Percentiles rank a stretch among this genome's conserved stretches.
Evolutionary conservation across 1,139 yeast genomes (phyloP).

Genomic region (Meyerozyma sp.): DNA sequence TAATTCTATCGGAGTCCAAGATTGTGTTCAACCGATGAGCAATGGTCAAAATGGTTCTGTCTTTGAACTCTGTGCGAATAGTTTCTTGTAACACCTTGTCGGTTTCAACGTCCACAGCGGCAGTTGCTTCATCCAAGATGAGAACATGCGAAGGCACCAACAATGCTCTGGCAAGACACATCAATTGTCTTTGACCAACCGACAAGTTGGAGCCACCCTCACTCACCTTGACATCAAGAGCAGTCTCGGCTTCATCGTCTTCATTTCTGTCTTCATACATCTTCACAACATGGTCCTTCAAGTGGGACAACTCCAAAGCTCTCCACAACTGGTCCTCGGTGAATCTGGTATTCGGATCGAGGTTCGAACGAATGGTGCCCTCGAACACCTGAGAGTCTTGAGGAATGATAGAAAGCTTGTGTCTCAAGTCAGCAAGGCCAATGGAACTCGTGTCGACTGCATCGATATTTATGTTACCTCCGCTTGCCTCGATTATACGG

Average conservation of each 20-base stretch:
- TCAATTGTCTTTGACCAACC: slow-evolving; percentile 87
- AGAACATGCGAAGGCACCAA: slow-evolving; percentile 73
- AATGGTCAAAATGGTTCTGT: slow-evolving; percentile 87
- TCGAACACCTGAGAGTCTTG: slow-evolving; percentile 96
- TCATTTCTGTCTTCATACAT: slow-evolving; percentile 44
- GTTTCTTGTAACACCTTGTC: slow-evolving; percentile 85
- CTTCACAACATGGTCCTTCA: slow-evolving; percentile 63
- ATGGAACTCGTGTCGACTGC: slow-evolving; percentile 60
- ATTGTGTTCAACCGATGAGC: slow-evolving; percentile 94
- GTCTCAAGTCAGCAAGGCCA: slow-evolving; percentile 82
- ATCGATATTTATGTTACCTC: slow-evolving; percentile 74
- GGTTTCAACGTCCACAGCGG: slow-evolving; percentile 95
- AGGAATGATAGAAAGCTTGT: slow-evolving; percentile 83
- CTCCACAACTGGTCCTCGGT: slow-evolving; percentile 81
- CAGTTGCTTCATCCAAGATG: slow-evolving; percentile 93
- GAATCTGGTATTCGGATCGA: slow-evolving; percentile 73
- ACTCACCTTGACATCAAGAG: slow-evolving; percentile 57
- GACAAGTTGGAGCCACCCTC: slow-evolving; percentile 89
- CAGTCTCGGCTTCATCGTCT: slow-evolving; percentile 28
- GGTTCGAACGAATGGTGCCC: slow-evolving; percentile 82
- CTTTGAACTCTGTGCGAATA: slow-evolving; percentile 76
- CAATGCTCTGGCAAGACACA: slow-evolving; percentile 87
- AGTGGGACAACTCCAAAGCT: slow-evolving; percentile 79
- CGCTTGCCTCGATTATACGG: slow-evolving; percentile 77
- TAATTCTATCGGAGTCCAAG: slow-evolving; percentile 82